These are phyloP conservation scores for Candida golubevii DNA, from an alignment of 805 yeast genomes.

Conservation along the genomic window DNA sequence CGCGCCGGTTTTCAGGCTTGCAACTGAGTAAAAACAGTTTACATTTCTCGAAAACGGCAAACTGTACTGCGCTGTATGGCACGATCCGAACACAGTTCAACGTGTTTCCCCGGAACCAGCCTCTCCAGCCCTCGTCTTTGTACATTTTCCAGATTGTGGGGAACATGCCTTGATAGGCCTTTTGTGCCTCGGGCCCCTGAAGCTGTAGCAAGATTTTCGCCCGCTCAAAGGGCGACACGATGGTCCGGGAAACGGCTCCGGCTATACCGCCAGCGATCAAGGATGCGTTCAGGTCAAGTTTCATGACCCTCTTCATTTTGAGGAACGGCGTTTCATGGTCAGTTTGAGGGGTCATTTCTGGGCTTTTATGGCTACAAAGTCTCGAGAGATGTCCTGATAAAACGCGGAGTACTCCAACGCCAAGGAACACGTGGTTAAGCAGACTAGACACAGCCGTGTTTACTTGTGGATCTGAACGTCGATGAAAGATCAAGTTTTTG, in stretches of 20 bases:
- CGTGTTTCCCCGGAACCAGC: conserved; percentile 87
- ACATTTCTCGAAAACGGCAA: conserved; percentile 70
- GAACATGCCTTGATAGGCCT: conserved; percentile 61
- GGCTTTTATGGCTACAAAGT: no score
- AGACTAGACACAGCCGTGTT: no score
- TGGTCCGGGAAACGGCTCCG: conserved; percentile 82
- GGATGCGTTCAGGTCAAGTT: conserved; percentile 55
- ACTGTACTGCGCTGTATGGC: conserved; percentile 94
- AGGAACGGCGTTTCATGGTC: no score
- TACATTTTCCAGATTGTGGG: conserved; percentile 75
- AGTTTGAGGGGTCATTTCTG: no score
- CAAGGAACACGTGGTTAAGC: no score
- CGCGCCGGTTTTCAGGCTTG: conserved; percentile 21
- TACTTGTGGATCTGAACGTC: no score
- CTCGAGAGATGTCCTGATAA: no score
- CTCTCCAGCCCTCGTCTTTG: conserved; percentile 87
- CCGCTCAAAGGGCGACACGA: conserved; percentile 91
- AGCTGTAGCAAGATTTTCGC: conserved; percentile 89
- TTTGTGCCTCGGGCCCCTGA: conserved; percentile 59
- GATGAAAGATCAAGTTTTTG: no score
- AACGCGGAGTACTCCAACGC: no score
- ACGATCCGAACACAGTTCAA: conserved; percentile 84
- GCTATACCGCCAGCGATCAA: conserved; percentile 70
- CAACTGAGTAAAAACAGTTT: conserved; percentile 37
- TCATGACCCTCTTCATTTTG: conserved; percentile 14